phyloP scores from a whole-genome alignment of 257 asterid genomes.

The Parsonsia alboflavescens region DNA sequence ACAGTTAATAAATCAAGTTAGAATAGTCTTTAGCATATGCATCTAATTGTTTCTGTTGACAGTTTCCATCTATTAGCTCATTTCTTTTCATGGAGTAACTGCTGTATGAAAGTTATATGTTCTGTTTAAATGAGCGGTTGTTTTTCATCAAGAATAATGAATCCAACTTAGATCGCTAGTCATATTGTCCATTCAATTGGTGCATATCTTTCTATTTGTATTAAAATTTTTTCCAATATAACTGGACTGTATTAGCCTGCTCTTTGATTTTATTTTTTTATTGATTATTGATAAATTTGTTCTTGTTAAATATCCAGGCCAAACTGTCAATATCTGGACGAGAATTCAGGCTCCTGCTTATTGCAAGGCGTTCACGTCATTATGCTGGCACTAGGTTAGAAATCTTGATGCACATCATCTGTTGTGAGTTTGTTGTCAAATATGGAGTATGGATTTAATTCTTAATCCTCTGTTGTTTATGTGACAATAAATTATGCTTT shows the following conservation, averaged over 20 bases:
- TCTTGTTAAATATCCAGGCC: conserved; percentile 42
- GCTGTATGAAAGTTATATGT: background rate
- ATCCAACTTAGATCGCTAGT: background rate
- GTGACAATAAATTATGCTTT: background rate
- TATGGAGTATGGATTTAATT: no score
- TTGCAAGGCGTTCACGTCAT: conserved; percentile 92
- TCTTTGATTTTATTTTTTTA: background rate
- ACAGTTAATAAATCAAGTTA: background rate
- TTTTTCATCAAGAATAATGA: background rate
- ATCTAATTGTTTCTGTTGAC: background rate
- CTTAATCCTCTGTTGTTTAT: background rate
- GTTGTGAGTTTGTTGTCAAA: background rate
- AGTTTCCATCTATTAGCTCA: background rate
- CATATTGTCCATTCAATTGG: background rate
- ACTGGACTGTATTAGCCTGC: background rate
- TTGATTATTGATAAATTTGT: background rate
- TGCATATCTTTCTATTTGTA: background rate
- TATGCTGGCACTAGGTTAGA: conserved; percentile 94
- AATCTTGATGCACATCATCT: background rate
- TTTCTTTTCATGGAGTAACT: background rate
- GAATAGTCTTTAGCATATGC: background rate
- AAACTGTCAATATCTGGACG: conserved; percentile 69
- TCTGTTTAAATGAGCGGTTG: background rate
- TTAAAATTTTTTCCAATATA: background rate
- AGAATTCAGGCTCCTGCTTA: conserved; percentile 62